Evolutionary conservation across 2,329 filamentous ascomycete genomes (phyloP), one percentile per base, ranked within the genome.

Genomic region (Gliomastix tumulicola): DNA sequence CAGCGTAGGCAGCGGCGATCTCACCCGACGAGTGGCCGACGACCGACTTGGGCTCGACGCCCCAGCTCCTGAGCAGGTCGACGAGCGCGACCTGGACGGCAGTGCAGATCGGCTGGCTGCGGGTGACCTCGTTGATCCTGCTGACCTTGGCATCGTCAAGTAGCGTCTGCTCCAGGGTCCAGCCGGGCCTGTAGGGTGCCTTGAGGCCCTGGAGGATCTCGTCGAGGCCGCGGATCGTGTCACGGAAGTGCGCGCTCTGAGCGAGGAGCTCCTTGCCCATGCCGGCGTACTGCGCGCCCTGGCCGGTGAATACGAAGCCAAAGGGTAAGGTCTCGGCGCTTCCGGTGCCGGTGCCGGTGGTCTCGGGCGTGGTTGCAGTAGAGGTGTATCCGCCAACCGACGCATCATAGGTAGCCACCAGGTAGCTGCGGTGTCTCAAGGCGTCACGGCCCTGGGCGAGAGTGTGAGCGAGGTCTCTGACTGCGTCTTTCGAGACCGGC

Each of bases 21-120:
- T 69, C 66, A 2, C 66, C 66, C 3, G 49, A 55, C 0, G 60
- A 65, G 39, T 70, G 66, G 1, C 66, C 66, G 4, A 66, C 53
- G 0, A 63, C 58, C 2, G 50, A 55, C 7, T 44, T 20, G 0
- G 62, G 58, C 2, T 30, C 34, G 19, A 70, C 41, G 0, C 56
- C 51, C 35, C 50, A 50, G 2, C 43, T 40, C 1, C 28, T 23
- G 4, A 71, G 53, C 1, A 63, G 44, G 12, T 68, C 55, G 0
- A 68, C 52, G 1, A 73, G 44, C 0, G 48, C 65, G 2, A 71
- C 40, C 39, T 71, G 67, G 1, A 71, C 16, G 0, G 63, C 62
- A 1, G 65, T 68, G 22, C 56, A 68, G 1, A 63, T 28, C 0
- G 67, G 56, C 36, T 70, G 66, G 9, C 52, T 53, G 12, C 54